Evolutionary conservation across 768 basidiomycete genomes (phyloP), one percentile per base, ranked within the genome.

Genomic region (Pleurotus tuber-regium): DNA sequence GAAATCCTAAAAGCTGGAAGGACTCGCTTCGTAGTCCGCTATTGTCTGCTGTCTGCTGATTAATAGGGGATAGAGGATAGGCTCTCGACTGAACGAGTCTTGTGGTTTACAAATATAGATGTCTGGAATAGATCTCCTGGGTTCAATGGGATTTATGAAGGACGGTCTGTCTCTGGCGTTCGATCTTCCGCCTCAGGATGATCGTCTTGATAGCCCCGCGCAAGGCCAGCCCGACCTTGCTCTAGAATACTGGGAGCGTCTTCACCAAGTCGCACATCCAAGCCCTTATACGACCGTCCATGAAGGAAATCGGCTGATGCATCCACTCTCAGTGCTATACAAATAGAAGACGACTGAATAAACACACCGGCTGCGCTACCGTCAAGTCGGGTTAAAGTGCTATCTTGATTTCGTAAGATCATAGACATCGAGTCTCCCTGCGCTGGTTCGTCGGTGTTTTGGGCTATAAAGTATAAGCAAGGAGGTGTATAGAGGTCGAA

Each of bases 201-300:
- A 55, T 77, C 77, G 53, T 89, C 86, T 41, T 78, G 78, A 64
- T 98, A 98, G 8, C 89, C 92, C 55, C 87, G 79, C 31, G 96
- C 93, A 40, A 96, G 87, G 4, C 96, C 96, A 57, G 81, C 89
- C 40, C 93, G 71, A 0, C 96, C 96, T 65, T 96, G 89, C 68
- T 97, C 92, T 53, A 98, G 66, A 33, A 86, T 65, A 55, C 87
- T 81, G 0, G 95, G 94, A 1, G 74, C 78, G 60, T 96, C 91
- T 64, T 89, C 73, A 0, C 91, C 92, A 9, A 86, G 59, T 7
- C 88, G 77, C 18, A 80, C 69, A 53, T 98, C 95, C 21, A 98
- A 72, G 1, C 96, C 96, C 36, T 77, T 80, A 68, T 87, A 98
- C 0, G 80, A 82, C 41, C 94, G n/a, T 2, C n/a, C 12, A 14